phyloP scores from a whole-genome alignment of 2,329 filamentous ascomycete genomes.

The Emericellopsis cladophorae region DNA sequence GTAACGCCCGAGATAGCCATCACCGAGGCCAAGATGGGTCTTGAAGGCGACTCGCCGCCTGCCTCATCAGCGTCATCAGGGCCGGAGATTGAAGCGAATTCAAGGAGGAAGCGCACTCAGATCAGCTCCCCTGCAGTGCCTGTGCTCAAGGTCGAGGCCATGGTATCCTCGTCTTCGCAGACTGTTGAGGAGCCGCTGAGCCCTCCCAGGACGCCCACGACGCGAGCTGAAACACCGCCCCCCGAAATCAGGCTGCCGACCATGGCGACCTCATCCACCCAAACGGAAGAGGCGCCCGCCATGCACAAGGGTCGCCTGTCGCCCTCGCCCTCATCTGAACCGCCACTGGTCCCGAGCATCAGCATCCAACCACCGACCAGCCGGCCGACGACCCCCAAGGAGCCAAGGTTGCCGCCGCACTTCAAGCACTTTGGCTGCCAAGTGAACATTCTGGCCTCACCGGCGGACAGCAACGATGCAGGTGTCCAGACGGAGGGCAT shows the following conservation, averaged over 20 bases:
- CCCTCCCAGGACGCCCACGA: conserved; percentile 52
- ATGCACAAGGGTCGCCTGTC: conserved; percentile 7
- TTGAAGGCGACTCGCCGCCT: conserved; percentile 23
- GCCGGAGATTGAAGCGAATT: conserved; percentile 58
- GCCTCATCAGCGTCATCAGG: conserved; percentile 21
- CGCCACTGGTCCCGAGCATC: conserved; percentile 65
- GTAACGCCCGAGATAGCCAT: conserved; percentile 22
- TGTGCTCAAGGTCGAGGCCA: conserved; percentile 21
- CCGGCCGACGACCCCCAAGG: conserved; percentile 65
- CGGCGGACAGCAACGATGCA: conserved; percentile 16
- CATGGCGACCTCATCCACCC: conserved; percentile 46
- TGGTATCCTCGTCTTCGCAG: conserved; percentile 55
- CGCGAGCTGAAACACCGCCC: conserved; percentile 26
- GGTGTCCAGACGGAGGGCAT: conserved; percentile 82
- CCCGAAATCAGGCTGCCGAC: conserved; percentile 17
- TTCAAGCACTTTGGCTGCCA: conserved; percentile 77
- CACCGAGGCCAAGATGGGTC: conserved; percentile 20
- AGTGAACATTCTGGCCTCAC: conserved; percentile 32
- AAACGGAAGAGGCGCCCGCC: conserved; percentile 32
- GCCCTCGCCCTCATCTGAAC: conserved; percentile 17
- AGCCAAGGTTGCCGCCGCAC: conserved; percentile 65
- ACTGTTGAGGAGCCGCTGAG: conserved; percentile 50
- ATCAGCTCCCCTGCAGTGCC: conserved; percentile 38
- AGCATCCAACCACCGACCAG: conserved; percentile 82
- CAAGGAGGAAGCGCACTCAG: conserved; percentile 56